These are phyloP conservation scores for Vachellia pachyceras DNA, from an alignment of 306 rosid species.

Conservation along the genomic window DNA sequence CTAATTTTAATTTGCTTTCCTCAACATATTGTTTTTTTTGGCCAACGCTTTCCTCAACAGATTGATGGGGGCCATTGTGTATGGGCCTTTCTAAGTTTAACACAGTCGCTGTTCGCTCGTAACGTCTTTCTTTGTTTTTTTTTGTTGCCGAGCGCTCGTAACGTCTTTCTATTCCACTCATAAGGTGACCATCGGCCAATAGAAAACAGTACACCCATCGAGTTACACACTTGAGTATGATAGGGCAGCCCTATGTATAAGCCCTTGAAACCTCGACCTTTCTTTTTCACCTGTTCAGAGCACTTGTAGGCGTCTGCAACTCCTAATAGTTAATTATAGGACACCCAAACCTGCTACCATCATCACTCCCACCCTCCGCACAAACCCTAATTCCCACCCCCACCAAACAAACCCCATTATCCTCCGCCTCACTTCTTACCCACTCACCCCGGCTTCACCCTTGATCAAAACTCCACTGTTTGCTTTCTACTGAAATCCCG, in stretches of 20 bases:
- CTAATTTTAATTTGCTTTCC: too few relatives aligned
- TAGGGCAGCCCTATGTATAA: constrained; percentile 24
- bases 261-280: constrained; percentile 11
- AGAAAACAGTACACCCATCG: neutral
- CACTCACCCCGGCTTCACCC: too few relatives aligned
- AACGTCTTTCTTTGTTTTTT: too few relatives aligned
- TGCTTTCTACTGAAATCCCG: constrained; percentile 28
- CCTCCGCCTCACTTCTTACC: too few relatives aligned
- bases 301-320: constrained; percentile 50
- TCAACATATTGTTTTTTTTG: too few relatives aligned
- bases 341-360: constrained; percentile 13
- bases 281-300: constrained; percentile 28
- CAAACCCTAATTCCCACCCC: constrained; percentile 55
- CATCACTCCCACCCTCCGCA: constrained; percentile 26
- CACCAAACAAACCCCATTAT: too few relatives aligned
- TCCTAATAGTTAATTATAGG: constrained; percentile 30
- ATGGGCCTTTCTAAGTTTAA: too few relatives aligned
- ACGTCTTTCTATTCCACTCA: too few relatives aligned
- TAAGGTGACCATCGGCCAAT: neutral
- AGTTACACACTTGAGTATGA: neutral
- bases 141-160: too few relatives aligned
- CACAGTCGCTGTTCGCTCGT: neutral
- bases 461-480: neutral
- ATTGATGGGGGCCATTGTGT: too few relatives aligned
- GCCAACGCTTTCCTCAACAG: too few relatives aligned